A percentile compares a stretch with the other conserved stretches of the same genome.
Conservation (phyloP, 2,329 filamentous ascomycete genomes). For the Colletotrichum sp. region DNA sequence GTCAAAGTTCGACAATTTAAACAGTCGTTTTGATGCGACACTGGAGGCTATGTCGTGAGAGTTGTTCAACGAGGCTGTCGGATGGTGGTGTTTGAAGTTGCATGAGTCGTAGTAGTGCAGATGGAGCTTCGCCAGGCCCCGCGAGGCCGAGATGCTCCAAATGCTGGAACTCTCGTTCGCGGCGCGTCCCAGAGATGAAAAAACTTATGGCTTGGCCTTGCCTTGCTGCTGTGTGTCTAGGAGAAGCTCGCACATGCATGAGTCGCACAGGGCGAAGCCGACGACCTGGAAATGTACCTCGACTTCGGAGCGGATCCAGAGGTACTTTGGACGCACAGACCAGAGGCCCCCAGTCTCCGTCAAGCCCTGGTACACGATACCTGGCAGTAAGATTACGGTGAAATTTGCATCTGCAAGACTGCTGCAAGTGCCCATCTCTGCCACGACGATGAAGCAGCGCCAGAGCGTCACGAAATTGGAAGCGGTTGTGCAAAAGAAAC, state of each 20-base stretch:
- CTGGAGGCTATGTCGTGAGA: not conserved
- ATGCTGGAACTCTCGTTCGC: not conserved
- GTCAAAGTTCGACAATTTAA: not conserved
- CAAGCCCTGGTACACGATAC: conserved; percentile 9
- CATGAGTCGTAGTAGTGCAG: conserved; percentile 15
- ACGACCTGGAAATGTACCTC: conserved; percentile 9
- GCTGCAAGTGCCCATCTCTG: conserved; percentile 14
- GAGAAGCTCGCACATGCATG: conserved; percentile 13
- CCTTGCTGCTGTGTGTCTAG: not conserved
- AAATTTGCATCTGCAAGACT: conserved; percentile 18
- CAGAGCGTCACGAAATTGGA: not conserved
- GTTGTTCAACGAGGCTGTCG: conserved; percentile 9
- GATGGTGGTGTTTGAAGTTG: conserved; percentile 10
- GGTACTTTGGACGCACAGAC: conserved; percentile 13
- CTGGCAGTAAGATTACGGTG: conserved; percentile 17
- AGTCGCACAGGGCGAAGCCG: conserved; percentile 7
- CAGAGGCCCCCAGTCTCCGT: not conserved
- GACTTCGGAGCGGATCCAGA: not conserved
- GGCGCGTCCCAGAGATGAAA: not conserved
- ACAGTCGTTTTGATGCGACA: not conserved
- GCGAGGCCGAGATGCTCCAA: conserved; percentile 12
- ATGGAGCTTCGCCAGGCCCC: conserved; percentile 6
- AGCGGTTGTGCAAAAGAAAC: not conserved
- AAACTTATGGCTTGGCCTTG: conserved; percentile 1
- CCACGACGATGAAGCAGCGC: not conserved